A percentile compares a stretch with the other conserved stretches of the same genome.
phyloP scores from a whole-genome alignment of 306 rosid genomes.

The Calophaca sinica region DNA sequence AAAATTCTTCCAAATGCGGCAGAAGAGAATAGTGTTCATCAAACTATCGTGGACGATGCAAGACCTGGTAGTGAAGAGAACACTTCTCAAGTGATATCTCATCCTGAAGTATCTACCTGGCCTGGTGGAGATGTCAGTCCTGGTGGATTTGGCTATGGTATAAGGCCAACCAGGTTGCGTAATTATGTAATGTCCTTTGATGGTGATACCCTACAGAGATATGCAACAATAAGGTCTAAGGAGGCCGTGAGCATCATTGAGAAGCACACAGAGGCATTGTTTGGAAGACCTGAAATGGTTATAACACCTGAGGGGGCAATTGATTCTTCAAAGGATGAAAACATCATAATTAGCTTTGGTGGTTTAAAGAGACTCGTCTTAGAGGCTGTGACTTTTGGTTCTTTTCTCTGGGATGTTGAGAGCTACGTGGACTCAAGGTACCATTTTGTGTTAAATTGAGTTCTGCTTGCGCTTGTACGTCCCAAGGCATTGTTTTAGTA shows the following conservation, averaged over 20 bases:
- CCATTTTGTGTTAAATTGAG: constrained; percentile 77
- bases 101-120: constrained; percentile 72
- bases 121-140: constrained; percentile 60
- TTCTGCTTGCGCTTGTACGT: constrained; percentile 25
- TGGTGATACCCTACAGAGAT: constrained; percentile 83
- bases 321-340: constrained; percentile 81
- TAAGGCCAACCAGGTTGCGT: constrained; percentile 76
- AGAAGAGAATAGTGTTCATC: constrained; percentile 50
- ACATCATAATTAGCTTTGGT: constrained; percentile 77
- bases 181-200: constrained; percentile 89
- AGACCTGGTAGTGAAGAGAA: constrained; percentile 49
- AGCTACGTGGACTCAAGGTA: constrained; percentile 91
- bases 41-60: constrained; percentile 52
- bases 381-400: constrained; percentile 94
- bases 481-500: constrained; percentile 31
- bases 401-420: constrained; percentile 96
- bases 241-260: constrained; percentile 92
- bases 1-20: constrained; percentile 64
- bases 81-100: constrained; percentile 55
- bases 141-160: constrained; percentile 57
- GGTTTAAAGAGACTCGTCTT: constrained; percentile 84
- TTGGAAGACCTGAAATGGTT: constrained; percentile 88
- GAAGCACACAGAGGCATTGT: constrained; percentile 93
- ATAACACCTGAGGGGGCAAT: constrained; percentile 69
- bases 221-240: constrained; percentile 85